phyloP scores from a whole-genome alignment of 2,329 filamentous ascomycete species.

The Fusarium solani-melongenae region DNA sequence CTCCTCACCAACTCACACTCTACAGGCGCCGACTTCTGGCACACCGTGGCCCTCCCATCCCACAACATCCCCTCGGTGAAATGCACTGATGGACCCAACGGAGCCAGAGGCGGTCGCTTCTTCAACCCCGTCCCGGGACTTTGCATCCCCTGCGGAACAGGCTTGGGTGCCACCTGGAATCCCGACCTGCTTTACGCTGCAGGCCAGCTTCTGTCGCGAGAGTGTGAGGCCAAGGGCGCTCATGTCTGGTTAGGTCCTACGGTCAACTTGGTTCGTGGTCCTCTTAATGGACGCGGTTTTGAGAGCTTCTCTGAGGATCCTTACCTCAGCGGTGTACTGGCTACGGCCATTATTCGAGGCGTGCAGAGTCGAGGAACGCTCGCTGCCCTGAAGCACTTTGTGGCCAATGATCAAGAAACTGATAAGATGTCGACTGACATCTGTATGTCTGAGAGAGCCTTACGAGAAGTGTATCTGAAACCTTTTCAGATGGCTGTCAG shows the following conservation, averaged over 20 bases:
- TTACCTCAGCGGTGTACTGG: constrained; percentile 40
- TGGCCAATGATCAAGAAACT: constrained; percentile 60
- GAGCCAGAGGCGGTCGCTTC: constrained; percentile 24
- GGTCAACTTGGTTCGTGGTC: constrained; percentile 70
- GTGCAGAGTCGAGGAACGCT: constrained; percentile 47
- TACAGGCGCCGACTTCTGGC: constrained; percentile 17
- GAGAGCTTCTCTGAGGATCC: constrained; percentile 71
- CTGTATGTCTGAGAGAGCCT: constrained; percentile 61
- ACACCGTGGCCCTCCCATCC: background rate
- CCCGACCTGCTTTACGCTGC: constrained; percentile 35
- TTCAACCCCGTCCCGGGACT: constrained; percentile 24
- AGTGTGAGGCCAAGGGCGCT: constrained; percentile 59
- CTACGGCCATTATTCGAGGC: constrained; percentile 45
- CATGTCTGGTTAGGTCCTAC: constrained; percentile 70
- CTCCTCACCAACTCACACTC: background rate
- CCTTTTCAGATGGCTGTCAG: constrained; percentile 72
- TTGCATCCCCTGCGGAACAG: constrained; percentile 40
- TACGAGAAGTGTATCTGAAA: constrained; percentile 72
- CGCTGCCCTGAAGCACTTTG: constrained; percentile 51
- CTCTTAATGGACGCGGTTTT: constrained; percentile 71
- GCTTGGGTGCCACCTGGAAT: constrained; percentile 52
- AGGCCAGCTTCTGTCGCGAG: constrained; percentile 19
- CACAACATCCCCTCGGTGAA: constrained; percentile 2
- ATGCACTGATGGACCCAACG: constrained; percentile 30
- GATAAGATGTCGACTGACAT: constrained; percentile 60